Evolutionary conservation across 179 eudicot genomes (phyloP).

Genomic region (Gypsophila paniculata): DNA sequence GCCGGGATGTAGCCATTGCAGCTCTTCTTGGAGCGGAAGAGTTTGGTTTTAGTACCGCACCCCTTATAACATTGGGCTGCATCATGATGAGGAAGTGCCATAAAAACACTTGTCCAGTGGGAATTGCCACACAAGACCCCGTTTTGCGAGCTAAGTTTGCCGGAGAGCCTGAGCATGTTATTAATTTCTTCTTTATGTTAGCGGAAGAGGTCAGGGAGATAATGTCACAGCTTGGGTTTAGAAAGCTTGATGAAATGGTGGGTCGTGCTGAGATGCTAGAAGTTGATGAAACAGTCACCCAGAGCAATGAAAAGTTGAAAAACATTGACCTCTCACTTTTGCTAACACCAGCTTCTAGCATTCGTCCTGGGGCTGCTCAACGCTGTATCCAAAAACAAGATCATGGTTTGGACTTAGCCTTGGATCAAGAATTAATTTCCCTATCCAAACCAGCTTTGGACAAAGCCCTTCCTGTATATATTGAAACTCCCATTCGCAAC

Average conservation of each 20-base stretch:
- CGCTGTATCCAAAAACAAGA: constrained; percentile 88
- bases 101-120: constrained; percentile 97
- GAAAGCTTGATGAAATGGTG: constrained; percentile 79
- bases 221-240: constrained; percentile 88
- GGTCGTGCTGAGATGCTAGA: constrained; percentile 98
- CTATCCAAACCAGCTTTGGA: constrained; percentile 69
- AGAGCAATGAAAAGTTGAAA: constrained; percentile 75
- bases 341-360: constrained; percentile 85
- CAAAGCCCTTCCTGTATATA: constrained; percentile 76
- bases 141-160: constrained; percentile 92
- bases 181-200: constrained; percentile 94
- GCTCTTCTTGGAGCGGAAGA: constrained; percentile 99
- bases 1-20: constrained; percentile 96
- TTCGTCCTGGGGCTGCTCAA: constrained; percentile 91
- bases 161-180: constrained; percentile 97
- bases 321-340: constrained; percentile 89
- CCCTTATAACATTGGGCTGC: constrained; percentile 93
- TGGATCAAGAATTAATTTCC: constrained; percentile 61
- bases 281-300: constrained; percentile 61
- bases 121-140: constrained; percentile 99
- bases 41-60: constrained; percentile 99
- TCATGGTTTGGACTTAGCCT: constrained; percentile 91
- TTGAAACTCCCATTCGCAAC: constrained; percentile 75
- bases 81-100: constrained; percentile 99
- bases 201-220: constrained; percentile 98